Percentiles rank a stretch among this genome's conserved stretches.
Conservation (phyloP, 371 early-diverging fungal genomes). For the Mortierella sp. region DNA sequence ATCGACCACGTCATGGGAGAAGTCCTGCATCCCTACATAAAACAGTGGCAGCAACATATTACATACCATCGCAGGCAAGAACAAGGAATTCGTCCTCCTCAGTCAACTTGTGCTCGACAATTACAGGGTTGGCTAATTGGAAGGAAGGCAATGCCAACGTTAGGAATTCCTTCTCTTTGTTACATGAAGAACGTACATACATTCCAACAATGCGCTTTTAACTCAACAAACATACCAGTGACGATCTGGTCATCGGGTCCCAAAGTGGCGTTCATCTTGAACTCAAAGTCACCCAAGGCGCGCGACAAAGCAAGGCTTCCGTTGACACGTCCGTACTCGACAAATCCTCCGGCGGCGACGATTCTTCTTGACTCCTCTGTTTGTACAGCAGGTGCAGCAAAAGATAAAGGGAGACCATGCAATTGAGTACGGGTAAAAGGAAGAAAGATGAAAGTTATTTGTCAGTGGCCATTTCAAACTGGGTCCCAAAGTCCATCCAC, state of each 20-base stretch:
- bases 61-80: conserved; percentile 94
- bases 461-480: not conserved
- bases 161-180: not conserved
- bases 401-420: not conserved
- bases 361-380: conserved; percentile 87
- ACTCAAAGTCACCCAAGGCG: conserved; percentile 98
- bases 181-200: not conserved
- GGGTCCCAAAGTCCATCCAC: not conserved
- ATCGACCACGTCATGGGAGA: not conserved
- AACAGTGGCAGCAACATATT: not conserved
- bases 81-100: conserved; percentile 93
- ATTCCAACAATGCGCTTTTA: not conserved
- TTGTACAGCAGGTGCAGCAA: not conserved
- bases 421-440: not conserved
- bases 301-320: conserved; percentile 97
- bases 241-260: conserved; percentile 92
- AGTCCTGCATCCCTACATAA: no score
- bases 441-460: not conserved
- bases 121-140: conserved; percentile 83
- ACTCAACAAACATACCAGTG: conserved; percentile 66
- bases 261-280: conserved; percentile 81
- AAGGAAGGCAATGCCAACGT: not conserved
- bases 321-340: conserved; percentile 96
- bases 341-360: conserved; percentile 91
- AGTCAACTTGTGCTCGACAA: conserved; percentile 70